Evolutionary conservation across 805 yeast species (phyloP).

Genomic region (Teunomyces cretensis): DNA sequence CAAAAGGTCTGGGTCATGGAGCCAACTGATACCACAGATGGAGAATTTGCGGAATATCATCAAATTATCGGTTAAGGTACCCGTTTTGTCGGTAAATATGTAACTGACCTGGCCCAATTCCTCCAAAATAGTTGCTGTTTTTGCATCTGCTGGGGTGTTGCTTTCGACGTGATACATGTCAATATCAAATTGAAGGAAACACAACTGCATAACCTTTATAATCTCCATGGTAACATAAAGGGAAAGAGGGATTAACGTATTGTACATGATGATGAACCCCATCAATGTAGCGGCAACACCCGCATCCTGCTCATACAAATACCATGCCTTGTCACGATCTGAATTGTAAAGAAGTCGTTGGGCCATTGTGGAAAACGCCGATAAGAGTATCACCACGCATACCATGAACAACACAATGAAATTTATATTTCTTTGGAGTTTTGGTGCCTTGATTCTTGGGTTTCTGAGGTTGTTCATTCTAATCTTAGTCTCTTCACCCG

Average conservation of each 20-base stretch:
- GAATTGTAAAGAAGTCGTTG: slow-evolving; percentile 53
- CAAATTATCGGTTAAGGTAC: slow-evolving; percentile 90
- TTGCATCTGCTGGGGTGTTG: slow-evolving; percentile 90
- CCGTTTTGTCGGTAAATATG: slow-evolving; percentile 94
- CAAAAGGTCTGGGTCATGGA: slow-evolving; percentile 66
- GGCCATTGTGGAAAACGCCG: slow-evolving; percentile 82
- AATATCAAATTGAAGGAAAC: slow-evolving; percentile 81
- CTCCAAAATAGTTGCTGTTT: slow-evolving; percentile 92
- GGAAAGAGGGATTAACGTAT: slow-evolving; percentile 92
- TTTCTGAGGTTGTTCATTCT: slow-evolving; percentile 91
- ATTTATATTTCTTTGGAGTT: slow-evolving; percentile 80
- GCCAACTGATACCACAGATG: slow-evolving; percentile 86
- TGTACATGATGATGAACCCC: slow-evolving; percentile 97
- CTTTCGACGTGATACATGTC: slow-evolving; percentile 89
- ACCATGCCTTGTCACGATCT: slow-evolving; percentile 59
- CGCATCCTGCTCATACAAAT: slow-evolving; percentile 66
- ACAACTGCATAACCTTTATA: slow-evolving; percentile 82
- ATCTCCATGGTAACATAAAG: slow-evolving; percentile 96
- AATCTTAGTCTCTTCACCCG: slow-evolving; percentile 95
- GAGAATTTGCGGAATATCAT: slow-evolving; percentile 91
- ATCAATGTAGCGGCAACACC: slow-evolving; percentile 87
- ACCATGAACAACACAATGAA: slow-evolving; percentile 87
- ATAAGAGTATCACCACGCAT: slow-evolving; percentile 64
- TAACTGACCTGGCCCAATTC: slow-evolving; percentile 97
- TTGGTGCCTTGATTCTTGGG: slow-evolving; percentile 91